phyloP scores from a whole-genome alignment of 441 rosid species.

The Raphanus hybrid region DNA sequence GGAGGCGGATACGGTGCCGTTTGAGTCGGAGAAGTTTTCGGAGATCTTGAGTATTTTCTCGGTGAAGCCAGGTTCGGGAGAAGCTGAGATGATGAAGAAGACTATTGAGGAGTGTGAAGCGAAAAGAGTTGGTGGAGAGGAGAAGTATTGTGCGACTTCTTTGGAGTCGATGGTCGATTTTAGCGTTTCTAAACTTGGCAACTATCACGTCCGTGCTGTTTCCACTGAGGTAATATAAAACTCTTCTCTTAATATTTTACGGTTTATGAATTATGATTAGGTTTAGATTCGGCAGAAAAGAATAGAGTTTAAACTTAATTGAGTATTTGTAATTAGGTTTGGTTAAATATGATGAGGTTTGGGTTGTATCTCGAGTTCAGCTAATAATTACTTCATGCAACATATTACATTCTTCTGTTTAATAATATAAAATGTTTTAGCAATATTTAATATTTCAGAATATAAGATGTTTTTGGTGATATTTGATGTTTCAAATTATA shows the following conservation, averaged over 20 bases:
- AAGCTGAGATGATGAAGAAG: conserved; percentile 62
- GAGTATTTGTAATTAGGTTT: too few relatives aligned
- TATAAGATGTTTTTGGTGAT: too few relatives aligned
- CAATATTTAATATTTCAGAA: too few relatives aligned
- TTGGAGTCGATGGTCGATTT: conserved; percentile 83
- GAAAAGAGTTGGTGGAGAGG: conserved; percentile 62
- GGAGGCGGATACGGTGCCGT: conserved; percentile 58
- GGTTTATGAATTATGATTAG: background rate
- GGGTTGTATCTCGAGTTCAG: background rate
- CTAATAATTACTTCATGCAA: background rate
- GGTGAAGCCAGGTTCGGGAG: conserved; percentile 55
- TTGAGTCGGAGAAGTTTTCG: conserved; percentile 60
- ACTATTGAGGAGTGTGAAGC: conserved; percentile 75
- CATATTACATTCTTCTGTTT: too few relatives aligned
- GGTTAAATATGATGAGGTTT: too few relatives aligned
- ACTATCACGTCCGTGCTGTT: conserved; percentile 48
- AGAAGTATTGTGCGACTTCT: conserved; percentile 75
- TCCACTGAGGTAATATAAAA: conserved; percentile 57
- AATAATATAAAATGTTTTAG: too few relatives aligned
- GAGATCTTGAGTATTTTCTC: conserved; percentile 53
- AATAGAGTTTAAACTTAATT: too few relatives aligned
- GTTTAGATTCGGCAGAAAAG: background rate
- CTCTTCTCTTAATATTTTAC: background rate
- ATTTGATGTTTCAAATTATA: too few relatives aligned
- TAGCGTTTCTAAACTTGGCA: conserved; percentile 61